Evolutionary conservation across 805 yeast species (phyloP), one percentile per base, ranked within the genome.

Genomic region (Monosporozyma unispora): DNA sequence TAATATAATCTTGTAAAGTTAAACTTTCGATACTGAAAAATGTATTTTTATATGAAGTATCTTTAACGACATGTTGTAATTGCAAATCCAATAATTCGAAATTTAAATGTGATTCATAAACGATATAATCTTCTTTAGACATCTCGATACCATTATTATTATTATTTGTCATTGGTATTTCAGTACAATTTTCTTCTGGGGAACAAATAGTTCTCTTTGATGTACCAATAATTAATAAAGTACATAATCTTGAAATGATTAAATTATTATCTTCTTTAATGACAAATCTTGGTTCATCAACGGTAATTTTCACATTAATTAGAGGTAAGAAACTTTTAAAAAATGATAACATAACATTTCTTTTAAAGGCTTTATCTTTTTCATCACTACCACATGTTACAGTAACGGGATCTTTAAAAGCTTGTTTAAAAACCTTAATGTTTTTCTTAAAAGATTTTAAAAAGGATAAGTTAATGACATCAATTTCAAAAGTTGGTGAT

Each of bases 401-500:
- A 6, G 45, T n/a, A 35, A 38, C 18, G n/a, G 56, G 50, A 22
- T 51, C 52, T 5, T 39, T 35, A 28, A 58, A 51, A 5, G 58
- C 46, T 16, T 56, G 56, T 10, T 54, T 52, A 41, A 64, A 60
- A 0, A 64, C 66, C n/a, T 51, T 58, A 14, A 60, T 54, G 48
- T 66, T 59, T 18, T 55, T 54, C 29, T 51, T 52, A 46, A 68
- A 67, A 9, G 65, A 58, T 38, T 69, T 59, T 31, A 70, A 58
- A 18, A 70, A 59, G 0, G 73, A 67, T 2, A 73, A 54, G 45
- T 74, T 70, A 11, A 63, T 64, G 4, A 73, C 63, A 28, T 74
- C 70, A 22, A 74, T 55, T 53, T 76, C 80, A n/a, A 74, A 38
- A 1, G 71, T 66, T 18, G 77, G 70, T 1, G 75, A 74, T 2